Evolutionary conservation across 2,329 filamentous ascomycete genomes (phyloP), one percentile per base, ranked within the genome.

Genomic region (Zymoseptoria brevis): DNA sequence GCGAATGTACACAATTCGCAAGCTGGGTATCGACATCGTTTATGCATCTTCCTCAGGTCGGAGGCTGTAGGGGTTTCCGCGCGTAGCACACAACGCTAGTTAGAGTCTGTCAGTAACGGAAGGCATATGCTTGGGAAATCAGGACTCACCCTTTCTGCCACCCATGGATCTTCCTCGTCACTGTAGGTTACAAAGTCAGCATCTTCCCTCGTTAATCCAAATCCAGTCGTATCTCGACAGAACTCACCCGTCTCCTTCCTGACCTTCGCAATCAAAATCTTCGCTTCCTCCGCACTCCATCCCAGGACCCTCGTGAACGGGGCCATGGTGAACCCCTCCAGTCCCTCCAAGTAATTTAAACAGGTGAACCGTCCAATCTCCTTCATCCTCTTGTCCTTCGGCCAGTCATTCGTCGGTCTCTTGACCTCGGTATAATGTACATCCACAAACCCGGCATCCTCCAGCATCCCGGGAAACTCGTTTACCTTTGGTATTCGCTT

Each of bases 221-320:
- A 41, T 16, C 30, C 35, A 41, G 4, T 16, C 35, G 16, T 41
- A 41, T 16, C 35, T 16, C 11, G 16, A 41, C 11, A 41, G 35
- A 41, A 41, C 35, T 41, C 35, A 41, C 35, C 35, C 24, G 77
- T 67, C 11, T 76, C 69, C 54, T 74, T 75, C 48, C 76, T 64
- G 5, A 78, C 70, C 54, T 74, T 68, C 3, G 77, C 75, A n/a
- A 79, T 67, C 51, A 77, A 75, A 16, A 78, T 74, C 50, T 76
- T 72, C 8, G 78, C 75, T 60, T 79, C 75, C 8, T 75, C 73
- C 19, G 72, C 71, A 5, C 72, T 74, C 77, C 77, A 80, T 2
- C 71, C 72, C 5, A 79, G 65, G 0, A 73, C 74, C 54, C 72
- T 71, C n/a, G 74, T 72, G 63, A 79, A 78, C 50, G 72, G 71